phyloP scores from a whole-genome alignment of 768 basidiomycete species.

The Xerocomellus intermedius region DNA sequence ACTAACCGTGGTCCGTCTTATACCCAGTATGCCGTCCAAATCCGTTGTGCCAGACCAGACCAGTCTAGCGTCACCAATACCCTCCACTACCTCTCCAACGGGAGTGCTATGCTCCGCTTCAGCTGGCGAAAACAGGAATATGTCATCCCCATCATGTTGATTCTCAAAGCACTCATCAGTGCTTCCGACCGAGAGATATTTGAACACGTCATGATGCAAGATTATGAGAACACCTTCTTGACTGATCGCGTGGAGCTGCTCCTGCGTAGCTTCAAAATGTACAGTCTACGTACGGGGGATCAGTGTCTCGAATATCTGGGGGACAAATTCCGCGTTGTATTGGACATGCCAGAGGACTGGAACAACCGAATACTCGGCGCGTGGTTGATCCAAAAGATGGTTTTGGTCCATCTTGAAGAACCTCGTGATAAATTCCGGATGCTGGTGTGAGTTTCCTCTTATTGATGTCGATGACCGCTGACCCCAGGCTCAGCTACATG shows the following conservation, averaged over 20 bases:
- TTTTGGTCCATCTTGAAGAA: constrained; percentile 85
- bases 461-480: background rate
- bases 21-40: constrained; percentile 91
- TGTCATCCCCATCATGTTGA: constrained; percentile 94
- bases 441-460: constrained; percentile 60
- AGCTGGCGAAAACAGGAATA: constrained; percentile 98
- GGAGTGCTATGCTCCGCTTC: constrained; percentile 95
- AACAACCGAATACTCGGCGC: constrained; percentile 76
- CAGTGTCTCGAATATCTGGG: constrained; percentile 95
- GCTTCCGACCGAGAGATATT: constrained; percentile 97
- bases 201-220: constrained; percentile 93
- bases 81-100: constrained; percentile 96
- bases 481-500: constrained; percentile 75
- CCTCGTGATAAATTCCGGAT: constrained; percentile 93
- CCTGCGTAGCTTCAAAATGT: constrained; percentile 93
- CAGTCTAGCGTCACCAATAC: constrained; percentile 93
- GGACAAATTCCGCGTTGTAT: constrained; percentile 92
- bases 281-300: constrained; percentile 79
- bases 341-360: constrained; percentile 93
- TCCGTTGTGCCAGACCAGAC: constrained; percentile 91
- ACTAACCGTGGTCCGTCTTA: constrained; percentile 92
- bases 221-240: constrained; percentile 95
- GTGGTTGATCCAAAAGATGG: constrained; percentile 79
- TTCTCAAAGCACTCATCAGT: constrained; percentile 88
- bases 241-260: constrained; percentile 96